Conservation (phyloP, 2,329 filamentous ascomycete species). For the Trichoderma oligosporum region DNA sequence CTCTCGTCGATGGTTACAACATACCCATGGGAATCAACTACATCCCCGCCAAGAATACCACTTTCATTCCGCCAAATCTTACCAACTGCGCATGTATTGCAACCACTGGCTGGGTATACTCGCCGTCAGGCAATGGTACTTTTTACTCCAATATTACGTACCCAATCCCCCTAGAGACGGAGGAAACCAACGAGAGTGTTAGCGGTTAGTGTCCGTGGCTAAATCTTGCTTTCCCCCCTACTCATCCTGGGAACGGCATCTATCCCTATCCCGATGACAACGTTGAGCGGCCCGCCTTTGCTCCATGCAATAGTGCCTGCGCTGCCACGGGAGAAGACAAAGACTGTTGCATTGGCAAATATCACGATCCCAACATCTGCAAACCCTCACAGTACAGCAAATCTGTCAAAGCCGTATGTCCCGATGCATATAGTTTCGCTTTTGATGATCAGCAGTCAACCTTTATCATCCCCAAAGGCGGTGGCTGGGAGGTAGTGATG, state of each 20-base stretch:
- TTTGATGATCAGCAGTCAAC: conserved; percentile 58
- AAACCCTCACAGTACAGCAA: conserved; percentile 64
- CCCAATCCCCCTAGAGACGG: conserved; percentile 63
- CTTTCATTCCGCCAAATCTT: conserved; percentile 68
- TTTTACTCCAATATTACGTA: conserved; percentile 62
- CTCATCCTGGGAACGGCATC: conserved; percentile 68
- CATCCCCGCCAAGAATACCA: conserved; percentile 57
- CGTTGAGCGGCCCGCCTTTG: conserved; percentile 66
- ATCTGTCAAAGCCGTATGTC: conserved; percentile 70
- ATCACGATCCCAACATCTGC: conserved; percentile 61
- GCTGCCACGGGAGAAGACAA: conserved; percentile 60
- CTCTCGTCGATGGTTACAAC: conserved; percentile 81
- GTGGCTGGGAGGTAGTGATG: conserved; percentile 74
- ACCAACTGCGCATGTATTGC: conserved; percentile 75
- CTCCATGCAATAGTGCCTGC: conserved; percentile 75
- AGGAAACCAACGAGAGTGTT: conserved; percentile 54
- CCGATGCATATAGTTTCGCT: conserved; percentile 79
- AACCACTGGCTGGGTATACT: conserved; percentile 59
- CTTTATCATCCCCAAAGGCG: conserved; percentile 62
- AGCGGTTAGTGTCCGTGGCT: conserved; percentile 77
- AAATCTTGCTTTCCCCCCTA: conserved; percentile 63
- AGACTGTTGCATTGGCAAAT: conserved; percentile 73
- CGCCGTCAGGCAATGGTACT: conserved; percentile 49
- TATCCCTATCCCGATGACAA: conserved; percentile 78
- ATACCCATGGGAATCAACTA: conserved; percentile 64